Conservation (phyloP, 352 stramenopile genomes). For the Lagenidium giganteum region DNA sequence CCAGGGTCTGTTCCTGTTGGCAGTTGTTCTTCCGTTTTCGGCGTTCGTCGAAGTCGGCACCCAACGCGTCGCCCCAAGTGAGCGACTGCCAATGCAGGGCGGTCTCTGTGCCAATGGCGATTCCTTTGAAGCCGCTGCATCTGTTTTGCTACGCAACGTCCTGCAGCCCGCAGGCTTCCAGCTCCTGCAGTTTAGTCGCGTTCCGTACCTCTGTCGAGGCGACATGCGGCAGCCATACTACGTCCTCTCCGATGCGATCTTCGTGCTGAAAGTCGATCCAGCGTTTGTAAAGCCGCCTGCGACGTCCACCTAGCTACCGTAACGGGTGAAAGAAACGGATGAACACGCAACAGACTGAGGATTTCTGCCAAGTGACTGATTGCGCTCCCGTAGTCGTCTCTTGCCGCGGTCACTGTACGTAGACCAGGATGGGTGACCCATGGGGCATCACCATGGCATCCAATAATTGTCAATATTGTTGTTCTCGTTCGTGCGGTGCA, state of each 20-base stretch:
- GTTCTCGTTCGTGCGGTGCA: too few species aligned
- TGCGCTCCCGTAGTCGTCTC: too few species aligned
- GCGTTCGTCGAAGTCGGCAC: constrained; percentile 82
- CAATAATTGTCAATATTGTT: too few species aligned
- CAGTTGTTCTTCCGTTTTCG: constrained; percentile 76
- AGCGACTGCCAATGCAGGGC: constrained; percentile 64
- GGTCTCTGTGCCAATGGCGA: constrained; percentile 51
- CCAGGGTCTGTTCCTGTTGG: constrained; percentile 67
- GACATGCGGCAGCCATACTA: constrained; percentile 81
- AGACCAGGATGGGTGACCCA: too few species aligned
- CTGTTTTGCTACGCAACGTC: constrained; percentile 60
- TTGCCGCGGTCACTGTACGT: too few species aligned
- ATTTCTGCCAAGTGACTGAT: too few species aligned
- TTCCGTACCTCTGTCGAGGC: constrained; percentile 78
- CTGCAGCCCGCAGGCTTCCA: constrained; percentile 67
- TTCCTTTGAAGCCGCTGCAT: constrained; percentile 63
- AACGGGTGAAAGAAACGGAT: too few species aligned
- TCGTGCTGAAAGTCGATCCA: constrained; percentile 61
- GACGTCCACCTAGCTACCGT: too few species aligned
- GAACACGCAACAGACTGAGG: too few species aligned
- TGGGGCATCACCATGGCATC: too few species aligned
- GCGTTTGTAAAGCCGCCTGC: too few species aligned
- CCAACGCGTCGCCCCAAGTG: constrained; percentile 43
- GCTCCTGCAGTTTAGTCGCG: constrained; percentile 70
- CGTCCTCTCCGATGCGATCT: constrained; percentile 81